A percentile compares a stretch with the other conserved stretches of the same genome.
Evolutionary conservation across 768 basidiomycete species (phyloP).

Genomic region (Porpolomopsis calyptriformis): DNA sequence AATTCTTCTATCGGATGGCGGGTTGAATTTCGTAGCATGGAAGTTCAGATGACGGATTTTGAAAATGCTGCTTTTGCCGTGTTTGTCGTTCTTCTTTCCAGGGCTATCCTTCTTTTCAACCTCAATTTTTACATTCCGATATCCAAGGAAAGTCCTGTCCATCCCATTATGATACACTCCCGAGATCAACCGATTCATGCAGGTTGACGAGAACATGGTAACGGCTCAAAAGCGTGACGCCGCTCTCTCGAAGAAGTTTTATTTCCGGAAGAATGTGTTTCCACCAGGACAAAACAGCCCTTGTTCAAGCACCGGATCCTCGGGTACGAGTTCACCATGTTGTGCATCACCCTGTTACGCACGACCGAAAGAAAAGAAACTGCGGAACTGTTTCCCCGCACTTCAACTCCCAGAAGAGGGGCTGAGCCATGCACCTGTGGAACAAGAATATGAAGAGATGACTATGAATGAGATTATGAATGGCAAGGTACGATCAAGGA

Average conservation of each 20-base stretch:
- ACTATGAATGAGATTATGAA: constrained; percentile 86
- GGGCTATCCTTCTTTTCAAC: constrained; percentile 85
- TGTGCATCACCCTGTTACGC: too few relatives aligned
- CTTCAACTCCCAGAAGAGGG: constrained; percentile 44
- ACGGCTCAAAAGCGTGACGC: constrained; percentile 82
- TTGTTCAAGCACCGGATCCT: constrained; percentile 39
- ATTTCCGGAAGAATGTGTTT: constrained; percentile 82
- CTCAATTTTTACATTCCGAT: constrained; percentile 96
- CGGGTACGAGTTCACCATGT: constrained; percentile 29
- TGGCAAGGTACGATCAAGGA: constrained; percentile 55
- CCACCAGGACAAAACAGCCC: constrained; percentile 35
- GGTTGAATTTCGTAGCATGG: constrained; percentile 98
- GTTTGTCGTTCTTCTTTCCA: constrained; percentile 87
- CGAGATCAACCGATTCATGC: constrained; percentile 1
- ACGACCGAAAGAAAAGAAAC: constrained; percentile 47
- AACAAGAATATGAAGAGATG: constrained; percentile 89
- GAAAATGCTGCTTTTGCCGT: constrained; percentile 97
- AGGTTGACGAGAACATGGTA: constrained; percentile 98
- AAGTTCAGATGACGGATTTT: constrained; percentile 97
- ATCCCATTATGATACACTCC: not conserved
- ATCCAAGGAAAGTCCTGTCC: constrained; percentile 57
- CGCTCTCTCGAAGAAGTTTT: constrained; percentile 63
- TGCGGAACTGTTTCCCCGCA: constrained; percentile 64
- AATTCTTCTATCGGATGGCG: constrained; percentile 93
- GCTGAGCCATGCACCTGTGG: constrained; percentile 34